Conservation (phyloP, 2,329 filamentous ascomycete genomes). For the Trichophyton equinum region DNA sequence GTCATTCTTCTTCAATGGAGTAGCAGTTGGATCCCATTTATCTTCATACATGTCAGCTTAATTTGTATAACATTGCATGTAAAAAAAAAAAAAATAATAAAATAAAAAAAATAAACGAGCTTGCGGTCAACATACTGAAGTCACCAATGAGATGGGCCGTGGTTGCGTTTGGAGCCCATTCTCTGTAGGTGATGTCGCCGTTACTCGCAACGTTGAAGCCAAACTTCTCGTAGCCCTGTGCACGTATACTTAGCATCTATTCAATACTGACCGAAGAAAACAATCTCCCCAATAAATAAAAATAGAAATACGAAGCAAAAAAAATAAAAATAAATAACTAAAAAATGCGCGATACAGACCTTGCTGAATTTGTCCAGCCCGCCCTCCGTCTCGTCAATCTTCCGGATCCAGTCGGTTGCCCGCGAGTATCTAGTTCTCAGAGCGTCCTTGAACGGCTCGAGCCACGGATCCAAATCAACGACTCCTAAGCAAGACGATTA, state of each 20-base stretch:
- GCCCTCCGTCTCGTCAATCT: slow-evolving; percentile 70
- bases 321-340: background rate
- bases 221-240: slow-evolving; percentile 69
- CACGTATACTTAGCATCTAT: slow-evolving; percentile 1
- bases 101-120: too few relatives aligned
- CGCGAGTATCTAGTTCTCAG: slow-evolving; percentile 65
- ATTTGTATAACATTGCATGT: background rate
- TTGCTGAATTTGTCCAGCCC: slow-evolving; percentile 84
- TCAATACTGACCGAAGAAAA: background rate
- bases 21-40: slow-evolving; percentile 69
- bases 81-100: too few relatives aligned
- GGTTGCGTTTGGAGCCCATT: slow-evolving; percentile 89
- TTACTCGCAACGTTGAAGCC: slow-evolving; percentile 72
- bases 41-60: slow-evolving; percentile 40
- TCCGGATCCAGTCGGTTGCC: slow-evolving; percentile 76
- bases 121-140: slow-evolving; percentile 55
- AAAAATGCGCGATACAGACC: slow-evolving; percentile 36
- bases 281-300: too few relatives aligned
- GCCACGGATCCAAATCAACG: slow-evolving; percentile 74
- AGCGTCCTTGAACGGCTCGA: slow-evolving; percentile 68
- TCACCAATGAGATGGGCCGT: slow-evolving; percentile 82
- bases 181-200: slow-evolving; percentile 78
- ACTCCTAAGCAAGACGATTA: slow-evolving; percentile 45
- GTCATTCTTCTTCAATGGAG: slow-evolving; percentile 73
- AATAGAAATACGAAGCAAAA: background rate